Base-by-base conservation (phyloP, 768 basidiomycete species). In the Collybia sp. region DNA sequence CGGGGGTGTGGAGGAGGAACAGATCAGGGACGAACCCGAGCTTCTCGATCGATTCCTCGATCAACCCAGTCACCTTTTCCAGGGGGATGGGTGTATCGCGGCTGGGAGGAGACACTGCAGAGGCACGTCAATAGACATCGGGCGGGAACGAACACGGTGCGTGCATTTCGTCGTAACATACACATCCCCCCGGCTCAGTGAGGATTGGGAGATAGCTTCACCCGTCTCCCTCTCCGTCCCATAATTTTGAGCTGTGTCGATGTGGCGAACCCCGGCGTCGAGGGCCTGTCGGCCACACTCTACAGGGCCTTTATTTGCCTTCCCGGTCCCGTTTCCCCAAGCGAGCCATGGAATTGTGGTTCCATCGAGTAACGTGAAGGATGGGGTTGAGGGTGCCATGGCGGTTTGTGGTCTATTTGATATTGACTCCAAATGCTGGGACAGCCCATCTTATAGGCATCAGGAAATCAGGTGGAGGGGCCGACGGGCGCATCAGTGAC, bases 181-280 rank as follows among this genome's bases (percentile, higher is more conserved):
- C 5, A 83, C 52, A 36, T 68, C 62, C 1, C 68, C 68, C 11
- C 69, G 63, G 12, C 58, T 50, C 25, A 69, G 55, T 2, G 56
- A 59, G 3, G 69, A 65, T 12, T 56, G 46, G 9, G 44, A 30
- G 38, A 77, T 62, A 1, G 67, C 70, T 15, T 62, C 62, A 5
- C 72, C 74, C 0, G 76, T 64, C 1, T 69, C 60, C 17, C 53
- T 58, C 53, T 80, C 78, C 43, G 73, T 79, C 3, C 42, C 36
- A 50, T 80, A 80, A 11, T 60, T 10, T 54, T 78, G 76, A 1
- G 77, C 77, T 2, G 74, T 74, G 47, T 80, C 79, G 45, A 80
- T 65, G 52, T 79, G 77, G 8, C 64, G 66, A 52, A 78, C 71
- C 1, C 75, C 76, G 25, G 61, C 63, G 31, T 62, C 55, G 35